phyloP scores from a whole-genome alignment of 73 alveolate species.

The Uronychia setigera region DNA sequence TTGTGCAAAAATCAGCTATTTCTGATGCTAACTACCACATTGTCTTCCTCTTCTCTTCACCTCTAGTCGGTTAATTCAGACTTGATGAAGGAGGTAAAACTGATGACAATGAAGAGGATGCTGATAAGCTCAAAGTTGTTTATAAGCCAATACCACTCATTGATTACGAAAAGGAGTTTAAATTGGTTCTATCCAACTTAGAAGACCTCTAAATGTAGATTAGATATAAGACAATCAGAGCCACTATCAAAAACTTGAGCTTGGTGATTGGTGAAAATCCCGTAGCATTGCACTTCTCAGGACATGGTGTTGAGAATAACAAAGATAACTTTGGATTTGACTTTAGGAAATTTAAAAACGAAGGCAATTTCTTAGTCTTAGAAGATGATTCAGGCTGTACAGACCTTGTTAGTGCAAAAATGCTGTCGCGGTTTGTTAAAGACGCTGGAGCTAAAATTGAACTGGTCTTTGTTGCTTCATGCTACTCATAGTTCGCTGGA shows the following conservation, averaged over 20 bases:
- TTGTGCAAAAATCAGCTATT: no score
- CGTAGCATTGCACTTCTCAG: constrained; percentile 40
- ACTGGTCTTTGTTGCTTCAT: constrained; percentile 66
- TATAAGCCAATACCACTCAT: background rate
- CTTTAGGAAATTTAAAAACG: constrained; percentile 25
- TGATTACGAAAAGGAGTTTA: constrained; percentile 12
- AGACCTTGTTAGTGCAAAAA: constrained; percentile 47
- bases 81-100: no score
- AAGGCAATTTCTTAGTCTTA: constrained; percentile 60
- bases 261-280: constrained; percentile 37
- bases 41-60: constrained; percentile 60
- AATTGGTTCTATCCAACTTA: background rate
- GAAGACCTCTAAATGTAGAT: background rate
- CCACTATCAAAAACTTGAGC: constrained; percentile 36
- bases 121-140: constrained; percentile 4
- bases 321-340: constrained; percentile 34
- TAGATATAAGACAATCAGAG: constrained; percentile 28
- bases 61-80: constrained; percentile 39
- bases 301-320: constrained; percentile 8
- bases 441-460: constrained; percentile 38
- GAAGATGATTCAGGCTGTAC: constrained; percentile 65
- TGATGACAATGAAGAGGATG: constrained; percentile 7
- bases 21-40: constrained; percentile 53
- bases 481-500: constrained; percentile 68
- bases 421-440: constrained; percentile 42